A percentile compares a stretch with the other conserved stretches of the same genome.
These are phyloP conservation scores for Backusella parvicylindrica DNA, from an alignment of 192 early-diverging fungal genomes.

Conservation along the genomic window DNA sequence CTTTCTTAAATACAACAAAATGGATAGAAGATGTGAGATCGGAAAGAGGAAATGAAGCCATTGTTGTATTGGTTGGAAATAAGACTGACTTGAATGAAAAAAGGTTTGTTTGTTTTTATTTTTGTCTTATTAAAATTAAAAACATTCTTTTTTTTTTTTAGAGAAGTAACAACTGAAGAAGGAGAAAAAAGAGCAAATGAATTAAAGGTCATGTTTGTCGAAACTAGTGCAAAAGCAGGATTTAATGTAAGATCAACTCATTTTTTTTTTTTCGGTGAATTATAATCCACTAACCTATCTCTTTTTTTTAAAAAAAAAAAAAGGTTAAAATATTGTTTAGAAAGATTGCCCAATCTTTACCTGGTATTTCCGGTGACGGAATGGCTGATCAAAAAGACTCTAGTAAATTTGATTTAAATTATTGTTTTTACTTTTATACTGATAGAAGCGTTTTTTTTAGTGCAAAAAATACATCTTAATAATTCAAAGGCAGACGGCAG, in stretches of 20 bases:
- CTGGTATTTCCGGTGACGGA: constrained; percentile 76
- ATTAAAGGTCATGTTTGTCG: constrained; percentile 97
- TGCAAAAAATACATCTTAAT: constrained; percentile 31
- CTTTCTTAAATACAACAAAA: constrained; percentile 94
- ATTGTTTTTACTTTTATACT: neutral
- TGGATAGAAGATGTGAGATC: constrained; percentile 99
- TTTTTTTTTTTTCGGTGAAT: neutral
- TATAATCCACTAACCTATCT: neutral
- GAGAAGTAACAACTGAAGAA: constrained; percentile 93
- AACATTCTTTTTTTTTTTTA: constrained; percentile 14
- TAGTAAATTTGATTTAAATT: constrained; percentile 12
- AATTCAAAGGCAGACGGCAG: constrained; percentile 25
- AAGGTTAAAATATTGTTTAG: constrained; percentile 88
- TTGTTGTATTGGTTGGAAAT: constrained; percentile 98
- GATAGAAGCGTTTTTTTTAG: neutral
- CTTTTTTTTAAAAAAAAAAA: neutral
- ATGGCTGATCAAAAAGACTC: constrained; percentile 43
- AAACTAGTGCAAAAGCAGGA: constrained; percentile 96
- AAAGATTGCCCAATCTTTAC: constrained; percentile 91
- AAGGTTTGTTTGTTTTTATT: constrained; percentile 36
- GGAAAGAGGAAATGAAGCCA: constrained; percentile 97
- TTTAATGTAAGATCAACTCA: constrained; percentile 71
- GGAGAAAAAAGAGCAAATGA: constrained; percentile 97
- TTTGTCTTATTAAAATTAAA: neutral
- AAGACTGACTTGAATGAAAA: constrained; percentile 98